Percentiles rank a stretch among this genome's conserved stretches.
These are phyloP conservation scores for Coniella vitis DNA, from an alignment of 2,329 filamentous ascomycete species.

Conservation along the genomic window DNA sequence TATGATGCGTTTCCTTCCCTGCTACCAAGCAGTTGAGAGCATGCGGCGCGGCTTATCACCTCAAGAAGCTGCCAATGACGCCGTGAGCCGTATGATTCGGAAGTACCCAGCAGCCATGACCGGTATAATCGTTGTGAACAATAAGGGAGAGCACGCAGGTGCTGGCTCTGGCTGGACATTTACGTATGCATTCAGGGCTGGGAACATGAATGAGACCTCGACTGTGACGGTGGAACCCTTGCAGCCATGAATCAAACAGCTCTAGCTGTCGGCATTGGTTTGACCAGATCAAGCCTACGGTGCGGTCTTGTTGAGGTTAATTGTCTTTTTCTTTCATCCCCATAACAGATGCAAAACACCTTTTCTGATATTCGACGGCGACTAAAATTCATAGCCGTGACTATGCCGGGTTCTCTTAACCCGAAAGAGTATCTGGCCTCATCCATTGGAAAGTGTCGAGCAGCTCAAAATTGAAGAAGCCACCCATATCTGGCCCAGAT, in stretches of 20 bases:
- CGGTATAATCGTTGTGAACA: slow-evolving; percentile 46
- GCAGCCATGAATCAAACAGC: background rate
- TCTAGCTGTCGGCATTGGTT: background rate
- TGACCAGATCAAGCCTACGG: background rate
- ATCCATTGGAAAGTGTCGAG: slow-evolving; percentile 45
- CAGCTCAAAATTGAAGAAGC: slow-evolving; percentile 40
- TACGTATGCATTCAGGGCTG: slow-evolving; percentile 44
- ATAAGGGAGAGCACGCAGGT: slow-evolving; percentile 40
- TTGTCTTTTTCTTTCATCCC: too few species aligned
- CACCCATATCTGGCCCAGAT: slow-evolving; percentile 9
- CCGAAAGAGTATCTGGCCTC: slow-evolving; percentile 18
- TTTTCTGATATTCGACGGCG: too few species aligned
- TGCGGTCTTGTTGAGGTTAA: too few species aligned
- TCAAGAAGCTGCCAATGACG: slow-evolving; percentile 42
- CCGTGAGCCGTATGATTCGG: slow-evolving; percentile 40
- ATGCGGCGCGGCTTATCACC: slow-evolving; percentile 42
- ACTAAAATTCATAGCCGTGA: background rate
- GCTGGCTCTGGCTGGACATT: slow-evolving; percentile 49
- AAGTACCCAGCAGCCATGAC: slow-evolving; percentile 40
- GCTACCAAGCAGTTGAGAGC: slow-evolving; percentile 51
- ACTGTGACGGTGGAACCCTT: slow-evolving; percentile 37
- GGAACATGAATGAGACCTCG: slow-evolving; percentile 36
- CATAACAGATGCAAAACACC: too few species aligned
- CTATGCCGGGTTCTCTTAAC: background rate
- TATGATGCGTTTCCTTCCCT: slow-evolving; percentile 51